A percentile compares a stretch with the other conserved stretches of the same genome.
phyloP scores from a whole-genome alignment of 306 rosid species.

The Lagenaria siceraria region DNA sequence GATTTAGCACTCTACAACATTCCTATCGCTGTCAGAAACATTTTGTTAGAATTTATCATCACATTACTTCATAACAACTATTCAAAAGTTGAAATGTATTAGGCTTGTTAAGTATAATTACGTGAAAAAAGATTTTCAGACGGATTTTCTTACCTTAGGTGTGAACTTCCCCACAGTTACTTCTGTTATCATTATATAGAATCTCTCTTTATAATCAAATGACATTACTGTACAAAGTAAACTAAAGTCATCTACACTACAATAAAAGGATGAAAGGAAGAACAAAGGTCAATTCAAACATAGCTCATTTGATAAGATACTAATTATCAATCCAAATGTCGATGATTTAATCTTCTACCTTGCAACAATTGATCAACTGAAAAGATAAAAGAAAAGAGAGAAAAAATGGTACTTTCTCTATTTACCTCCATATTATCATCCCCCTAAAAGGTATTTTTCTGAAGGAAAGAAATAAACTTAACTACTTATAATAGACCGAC shows the following conservation, averaged over 20 bases:
- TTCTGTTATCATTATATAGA: neutral
- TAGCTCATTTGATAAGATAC: too few relatives aligned
- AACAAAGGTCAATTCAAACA: too few relatives aligned
- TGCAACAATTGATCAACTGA: too few relatives aligned
- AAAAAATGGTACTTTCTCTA: neutral
- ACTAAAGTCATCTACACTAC: neutral
- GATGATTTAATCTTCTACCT: too few relatives aligned
- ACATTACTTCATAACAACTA: neutral
- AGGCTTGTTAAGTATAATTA: neutral
- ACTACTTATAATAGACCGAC: neutral
- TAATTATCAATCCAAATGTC: too few relatives aligned
- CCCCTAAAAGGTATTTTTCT: neutral
- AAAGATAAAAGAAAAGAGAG: neutral
- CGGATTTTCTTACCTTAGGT: neutral
- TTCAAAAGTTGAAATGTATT: neutral
- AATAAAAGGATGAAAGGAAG: neutral
- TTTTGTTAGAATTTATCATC: neutral
- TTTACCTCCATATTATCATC: neutral
- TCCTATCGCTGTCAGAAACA: neutral
- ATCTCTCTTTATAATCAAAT: neutral
- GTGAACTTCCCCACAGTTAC: neutral
- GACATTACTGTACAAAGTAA: neutral
- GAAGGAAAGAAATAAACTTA: neutral
- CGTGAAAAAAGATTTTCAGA: neutral
- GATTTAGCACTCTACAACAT: neutral